Percentiles rank a stretch among this genome's conserved stretches.
Conservation (phyloP, 176 grass and related monocot species). For the Cenchrus fungigraminus region DNA sequence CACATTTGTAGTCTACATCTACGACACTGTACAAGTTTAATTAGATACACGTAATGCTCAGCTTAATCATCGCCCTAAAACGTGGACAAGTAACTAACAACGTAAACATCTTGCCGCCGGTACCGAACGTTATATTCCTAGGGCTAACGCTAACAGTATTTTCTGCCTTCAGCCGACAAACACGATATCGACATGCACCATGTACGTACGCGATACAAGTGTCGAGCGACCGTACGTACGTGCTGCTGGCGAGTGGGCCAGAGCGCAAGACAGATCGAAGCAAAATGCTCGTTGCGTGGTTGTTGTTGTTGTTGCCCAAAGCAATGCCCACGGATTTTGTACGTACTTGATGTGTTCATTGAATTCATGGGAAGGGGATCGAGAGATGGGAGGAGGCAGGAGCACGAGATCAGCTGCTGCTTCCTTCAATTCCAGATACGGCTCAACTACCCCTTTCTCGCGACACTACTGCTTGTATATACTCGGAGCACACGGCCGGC, state of each 20-base stretch:
- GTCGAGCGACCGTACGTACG: background rate
- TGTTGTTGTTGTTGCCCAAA: too few species aligned
- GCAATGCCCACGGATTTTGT: background rate
- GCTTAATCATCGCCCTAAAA: background rate
- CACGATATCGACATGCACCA: too few species aligned
- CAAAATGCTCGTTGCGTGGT: background rate
- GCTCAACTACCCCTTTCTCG: background rate
- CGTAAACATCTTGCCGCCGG: background rate
- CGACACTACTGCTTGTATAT: background rate
- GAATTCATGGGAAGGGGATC: background rate
- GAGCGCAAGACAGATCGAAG: background rate
- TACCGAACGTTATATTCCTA: background rate
- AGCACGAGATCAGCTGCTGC: slow-evolving; percentile 8
- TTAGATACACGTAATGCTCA: background rate
- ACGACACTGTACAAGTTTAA: background rate
- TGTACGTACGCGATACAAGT: background rate
- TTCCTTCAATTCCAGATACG: background rate
- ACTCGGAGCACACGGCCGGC: background rate
- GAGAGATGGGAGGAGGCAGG: background rate
- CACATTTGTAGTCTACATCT: background rate
- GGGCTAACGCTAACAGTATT: background rate
- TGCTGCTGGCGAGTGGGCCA: background rate
- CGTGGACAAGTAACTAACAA: background rate
- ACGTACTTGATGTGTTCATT: background rate
- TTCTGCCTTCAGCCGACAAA: background rate